phyloP scores from a whole-genome alignment of 768 basidiomycete species.

The Xanthoconium purpureum region DNA sequence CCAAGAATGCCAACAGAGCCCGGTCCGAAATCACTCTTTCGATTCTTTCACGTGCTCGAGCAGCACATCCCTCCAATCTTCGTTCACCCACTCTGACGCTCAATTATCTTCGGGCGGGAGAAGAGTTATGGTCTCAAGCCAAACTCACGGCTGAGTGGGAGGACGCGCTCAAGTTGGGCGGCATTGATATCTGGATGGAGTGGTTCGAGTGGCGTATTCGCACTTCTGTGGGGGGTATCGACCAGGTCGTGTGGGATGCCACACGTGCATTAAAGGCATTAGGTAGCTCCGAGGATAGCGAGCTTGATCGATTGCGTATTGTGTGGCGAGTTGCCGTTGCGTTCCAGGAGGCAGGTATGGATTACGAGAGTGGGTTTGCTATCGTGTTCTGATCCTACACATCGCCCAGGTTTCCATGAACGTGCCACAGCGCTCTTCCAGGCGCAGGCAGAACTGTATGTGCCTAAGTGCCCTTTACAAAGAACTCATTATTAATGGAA shows the following conservation, averaged over 20 bases:
- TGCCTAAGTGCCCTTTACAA: constrained; percentile 1
- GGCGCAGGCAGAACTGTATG: constrained; percentile 80
- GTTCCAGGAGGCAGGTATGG: constrained; percentile 64
- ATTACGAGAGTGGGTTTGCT: constrained; percentile 1
- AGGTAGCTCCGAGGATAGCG: constrained; percentile 39
- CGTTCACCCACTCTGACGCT: constrained; percentile 52
- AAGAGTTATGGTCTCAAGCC: constrained; percentile 62
- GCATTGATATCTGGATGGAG: constrained; percentile 65
- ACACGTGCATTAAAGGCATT: constrained; percentile 45
- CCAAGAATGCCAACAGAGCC: constrained; percentile 66
- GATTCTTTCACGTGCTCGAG: constrained; percentile 61
- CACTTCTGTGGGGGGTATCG: constrained; percentile 43
- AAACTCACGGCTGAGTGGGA: constrained; percentile 69
- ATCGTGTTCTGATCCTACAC: constrained; percentile 1
- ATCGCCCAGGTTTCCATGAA: constrained; percentile 60
- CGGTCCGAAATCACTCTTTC: constrained; percentile 71
- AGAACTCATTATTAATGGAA: constrained; percentile 5
- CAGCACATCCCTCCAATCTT: constrained; percentile 49
- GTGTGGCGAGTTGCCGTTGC: constrained; percentile 70
- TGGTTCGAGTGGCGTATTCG: constrained; percentile 78
- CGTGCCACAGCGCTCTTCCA: constrained; percentile 77
- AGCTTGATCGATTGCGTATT: constrained; percentile 53
- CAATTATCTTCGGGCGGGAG: constrained; percentile 67
- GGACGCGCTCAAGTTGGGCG: constrained; percentile 50
- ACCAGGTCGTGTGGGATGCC: constrained; percentile 53